Base-by-base conservation (phyloP, 768 basidiomycete genomes). In the Suillus paluster region DNA sequence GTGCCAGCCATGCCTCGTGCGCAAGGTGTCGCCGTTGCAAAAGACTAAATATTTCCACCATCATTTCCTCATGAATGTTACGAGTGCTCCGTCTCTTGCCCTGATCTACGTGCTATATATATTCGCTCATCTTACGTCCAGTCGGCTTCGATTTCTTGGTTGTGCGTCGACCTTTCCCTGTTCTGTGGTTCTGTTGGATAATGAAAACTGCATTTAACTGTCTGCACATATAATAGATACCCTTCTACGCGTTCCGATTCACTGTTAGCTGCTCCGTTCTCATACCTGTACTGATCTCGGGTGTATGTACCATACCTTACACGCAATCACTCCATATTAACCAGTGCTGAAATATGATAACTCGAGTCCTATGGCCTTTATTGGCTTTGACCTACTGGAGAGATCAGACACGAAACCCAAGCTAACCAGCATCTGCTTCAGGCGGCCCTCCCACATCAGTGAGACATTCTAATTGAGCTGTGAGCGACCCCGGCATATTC, bases 331-430 rank as follows among this genome's bases (percentile, higher is more conserved):
- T 39, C 39, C 33, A 12, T 14, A 17, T 61, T 62, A 73, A 77
- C 71, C 82, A 17, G 91, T 88, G 74, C 91, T 92, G 70, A 96
- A 97, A 73, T 96, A 97, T 41, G 95, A 93, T 45, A 98, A 80
- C 73, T 98, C 95, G n/a, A 98, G 79, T 5, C 95, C 95, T 45
- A 98, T 83, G 12, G 91, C 88, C 72, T 88, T 89, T 64, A 98
- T 94, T 11, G 95, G 95, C 72, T 90, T 93, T 54, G 89, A 84
- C 48, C 92, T 82, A 69, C 86, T 92, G 3, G 92, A 86, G 15
- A 99, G 82, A 73, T 99, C 94, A 4, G 94, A 94, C n/a, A 95
- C 84, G 17, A 97, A 87, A 6, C 97, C 97, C 33, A 97, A 73
- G 65, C 95, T 92, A 64, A 99, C 86, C 9, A 99, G 79, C 80